phyloP scores from a whole-genome alignment of 805 yeast genomes.

The Ogataea nonfermentans region DNA sequence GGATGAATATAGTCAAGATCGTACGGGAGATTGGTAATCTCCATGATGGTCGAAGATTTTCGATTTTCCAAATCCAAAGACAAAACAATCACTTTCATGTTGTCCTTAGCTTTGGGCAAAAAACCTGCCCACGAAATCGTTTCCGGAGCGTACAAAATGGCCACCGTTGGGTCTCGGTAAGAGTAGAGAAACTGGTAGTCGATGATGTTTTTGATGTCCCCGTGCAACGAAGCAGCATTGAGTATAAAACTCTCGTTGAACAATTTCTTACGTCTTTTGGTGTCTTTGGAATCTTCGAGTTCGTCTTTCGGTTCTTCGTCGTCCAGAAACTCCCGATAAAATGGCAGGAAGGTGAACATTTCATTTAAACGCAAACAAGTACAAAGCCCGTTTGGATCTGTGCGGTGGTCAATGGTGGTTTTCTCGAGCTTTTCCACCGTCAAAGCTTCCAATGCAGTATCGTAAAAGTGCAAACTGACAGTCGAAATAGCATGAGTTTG shows the following conservation, averaged over 20 bases:
- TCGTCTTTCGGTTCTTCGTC: conserved; percentile 36
- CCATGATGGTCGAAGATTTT: conserved; percentile 65
- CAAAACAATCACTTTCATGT: conserved; percentile 56
- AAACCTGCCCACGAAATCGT: conserved; percentile 74
- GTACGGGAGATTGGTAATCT: conserved; percentile 65
- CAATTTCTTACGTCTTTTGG: conserved; percentile 26
- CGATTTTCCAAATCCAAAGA: conserved; percentile 62
- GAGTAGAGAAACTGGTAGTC: conserved; percentile 71
- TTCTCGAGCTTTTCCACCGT: conserved; percentile 41
- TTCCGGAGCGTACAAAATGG: conserved; percentile 34
- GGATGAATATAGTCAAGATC: conserved; percentile 68
- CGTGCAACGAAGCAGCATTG: conserved; percentile 54
- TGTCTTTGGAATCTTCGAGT: conserved; percentile 27
- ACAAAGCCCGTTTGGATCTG: conserved; percentile 62
- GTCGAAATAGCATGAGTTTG: conserved; percentile 57
- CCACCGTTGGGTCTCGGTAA: conserved; percentile 77
- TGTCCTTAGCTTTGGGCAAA: conserved; percentile 59
- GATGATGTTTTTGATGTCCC: conserved; percentile 57
- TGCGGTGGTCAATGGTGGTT: conserved; percentile 45
- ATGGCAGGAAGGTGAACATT: conserved; percentile 68
- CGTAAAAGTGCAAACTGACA: conserved; percentile 83
- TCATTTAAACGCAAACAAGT: conserved; percentile 64
- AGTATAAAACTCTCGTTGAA: conserved; percentile 58
- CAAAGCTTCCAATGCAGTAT: conserved; percentile 54
- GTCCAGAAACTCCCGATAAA: conserved; percentile 43